Conservation (phyloP, 768 basidiomycete species). For the Leccinum obscurum region DNA sequence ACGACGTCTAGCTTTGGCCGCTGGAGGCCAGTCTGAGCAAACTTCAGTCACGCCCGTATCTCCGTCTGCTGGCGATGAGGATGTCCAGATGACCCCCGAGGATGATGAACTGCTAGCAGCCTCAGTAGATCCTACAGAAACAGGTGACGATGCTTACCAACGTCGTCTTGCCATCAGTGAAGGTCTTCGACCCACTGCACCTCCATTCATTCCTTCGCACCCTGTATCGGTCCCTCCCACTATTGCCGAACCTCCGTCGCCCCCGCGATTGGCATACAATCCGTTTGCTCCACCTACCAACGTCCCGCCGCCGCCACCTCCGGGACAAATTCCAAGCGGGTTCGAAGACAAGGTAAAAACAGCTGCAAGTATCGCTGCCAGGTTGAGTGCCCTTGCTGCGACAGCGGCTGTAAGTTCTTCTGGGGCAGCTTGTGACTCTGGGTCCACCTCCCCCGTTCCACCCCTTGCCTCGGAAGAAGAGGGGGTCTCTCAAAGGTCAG, state of each 20-base stretch:
- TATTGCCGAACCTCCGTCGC: constrained; percentile 37
- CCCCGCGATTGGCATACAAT: constrained; percentile 62
- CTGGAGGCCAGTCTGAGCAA: constrained; percentile 23
- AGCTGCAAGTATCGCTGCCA: constrained; percentile 83
- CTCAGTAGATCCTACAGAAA: constrained; percentile 33
- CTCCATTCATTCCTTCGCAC: constrained; percentile 28
- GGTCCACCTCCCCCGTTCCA: constrained; percentile 26
- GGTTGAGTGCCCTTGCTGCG: constrained; percentile 56
- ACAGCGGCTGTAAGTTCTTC: constrained; percentile 20
- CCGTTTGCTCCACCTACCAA: constrained; percentile 66
- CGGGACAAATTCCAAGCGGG: constrained; percentile 41
- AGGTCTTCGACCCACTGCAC: constrained; percentile 31
- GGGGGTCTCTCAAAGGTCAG: constrained; percentile 17
- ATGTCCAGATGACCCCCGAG: constrained; percentile 17
- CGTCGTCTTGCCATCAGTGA: constrained; percentile 60
- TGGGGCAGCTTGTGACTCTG: constrained; percentile 28
- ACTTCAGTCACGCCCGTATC: constrained; percentile 26
- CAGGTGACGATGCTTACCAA: constrained; percentile 71
- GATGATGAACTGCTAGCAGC: constrained; percentile 5
- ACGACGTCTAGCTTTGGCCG: constrained; percentile 69
- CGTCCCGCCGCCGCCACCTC: constrained; percentile 62
- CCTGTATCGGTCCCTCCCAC: constrained; percentile 24
- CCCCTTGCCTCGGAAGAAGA: constrained; percentile 35
- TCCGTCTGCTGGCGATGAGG: constrained; percentile 18
- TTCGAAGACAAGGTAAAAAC: constrained; percentile 72